Base-by-base conservation (phyloP, 176 grass and related monocot genomes). In the Canna indica region DNA sequence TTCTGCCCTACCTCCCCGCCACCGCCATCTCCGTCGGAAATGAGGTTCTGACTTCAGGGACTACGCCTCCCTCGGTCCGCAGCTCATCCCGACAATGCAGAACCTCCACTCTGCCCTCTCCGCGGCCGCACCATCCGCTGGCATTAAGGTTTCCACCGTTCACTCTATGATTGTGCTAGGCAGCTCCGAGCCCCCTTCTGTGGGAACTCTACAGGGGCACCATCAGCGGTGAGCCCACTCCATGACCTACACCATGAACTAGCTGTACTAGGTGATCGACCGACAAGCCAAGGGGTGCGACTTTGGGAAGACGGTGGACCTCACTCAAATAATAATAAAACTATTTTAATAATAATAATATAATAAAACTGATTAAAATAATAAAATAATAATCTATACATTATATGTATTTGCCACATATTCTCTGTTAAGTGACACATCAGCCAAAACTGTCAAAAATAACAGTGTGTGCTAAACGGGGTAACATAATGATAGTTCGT, bases 1-100 rank as follows among this genome's bases (percentile, higher is more conserved):
- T 97, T 67, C 86, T 92, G 24, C 83, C 93, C 0, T 92, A 90
- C 83, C 5, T 70, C 44, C 68, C 68, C 44, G 68, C 68, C 41
- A 70, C 68, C 5, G 2, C 42, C 6, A 70, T 70, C 69, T 56
- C 94, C 38, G 64, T 97, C 25, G 93, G 93, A 64, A 97, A 97
- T 64, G 93, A 97, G 79, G 93, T 87, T 24, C 72, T 97, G 48
- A 90, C 86, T 80, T 87, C 90, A 47, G 88, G 88, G 93, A 97
- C 69, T 74, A 22, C 86, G 39, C 4, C 77, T 5, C 82, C 28
- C 87, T 97, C 22, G 44, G 84, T 66, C 61, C 83, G 0, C 86
- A 90, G 36, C 93, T 97, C 57, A 77, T 97, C 16, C 89, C 93
- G 0, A 88, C 93, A 28, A 81, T 97, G 89, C 84, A 97, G 77